These are phyloP conservation scores for Solanum okadae DNA, from an alignment of 257 asterid species.

Conservation along the genomic window DNA sequence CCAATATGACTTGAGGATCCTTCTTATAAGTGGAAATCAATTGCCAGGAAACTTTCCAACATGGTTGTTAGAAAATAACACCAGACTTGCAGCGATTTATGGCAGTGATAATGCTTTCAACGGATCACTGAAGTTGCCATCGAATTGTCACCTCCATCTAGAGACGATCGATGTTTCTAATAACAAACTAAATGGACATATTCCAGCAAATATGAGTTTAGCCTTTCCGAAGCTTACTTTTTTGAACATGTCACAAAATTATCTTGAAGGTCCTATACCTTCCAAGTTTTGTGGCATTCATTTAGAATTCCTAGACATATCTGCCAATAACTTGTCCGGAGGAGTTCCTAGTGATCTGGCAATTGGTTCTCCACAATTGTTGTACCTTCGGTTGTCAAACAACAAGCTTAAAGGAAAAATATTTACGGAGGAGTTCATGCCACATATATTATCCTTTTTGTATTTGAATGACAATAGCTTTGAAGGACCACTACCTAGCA, in stretches of 20 bases:
- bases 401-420: not conserved
- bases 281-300: no score
- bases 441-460: no score
- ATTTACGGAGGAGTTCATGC: no score
- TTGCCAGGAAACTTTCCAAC: not conserved
- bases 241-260: not conserved
- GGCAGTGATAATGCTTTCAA: not conserved
- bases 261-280: not conserved
- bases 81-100: not conserved
- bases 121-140: not conserved
- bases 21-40: not conserved
- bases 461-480: no score
- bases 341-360: not conserved
- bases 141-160: not conserved
- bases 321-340: not conserved
- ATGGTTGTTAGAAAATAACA: not conserved
- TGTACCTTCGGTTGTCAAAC: not conserved
- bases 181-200: no score
- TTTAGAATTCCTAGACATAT: fast-evolving
- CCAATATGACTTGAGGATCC: not conserved
- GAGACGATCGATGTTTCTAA: no score
- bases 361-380: not conserved
- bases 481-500: no score
- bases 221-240: fast-evolving
- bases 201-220: no score